Conservation (phyloP, 176 grass and related monocot species). For the Rhynchospora breviuscula region DNA sequence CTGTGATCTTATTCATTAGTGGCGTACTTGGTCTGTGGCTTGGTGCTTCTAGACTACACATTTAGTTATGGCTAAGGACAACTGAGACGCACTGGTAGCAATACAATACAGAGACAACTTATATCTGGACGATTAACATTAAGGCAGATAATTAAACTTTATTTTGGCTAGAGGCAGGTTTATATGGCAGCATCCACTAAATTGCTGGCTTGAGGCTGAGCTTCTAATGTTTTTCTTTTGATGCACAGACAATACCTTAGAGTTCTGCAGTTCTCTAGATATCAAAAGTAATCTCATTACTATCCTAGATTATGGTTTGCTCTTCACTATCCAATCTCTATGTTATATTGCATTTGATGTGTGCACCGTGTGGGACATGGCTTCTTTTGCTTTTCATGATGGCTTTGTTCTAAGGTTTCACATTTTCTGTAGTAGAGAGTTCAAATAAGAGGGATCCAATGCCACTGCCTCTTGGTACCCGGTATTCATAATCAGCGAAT, state of each 20-base stretch:
- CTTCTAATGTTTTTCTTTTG: background rate
- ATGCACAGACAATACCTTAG: background rate
- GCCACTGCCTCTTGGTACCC: background rate
- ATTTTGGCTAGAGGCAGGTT: too few relatives aligned
- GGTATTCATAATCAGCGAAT: background rate
- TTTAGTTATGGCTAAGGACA: background rate
- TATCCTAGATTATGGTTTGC: background rate
- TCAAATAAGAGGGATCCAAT: background rate
- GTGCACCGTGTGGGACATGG: background rate
- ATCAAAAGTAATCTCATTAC: background rate
- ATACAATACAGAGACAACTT: background rate
- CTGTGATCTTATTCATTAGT: background rate
- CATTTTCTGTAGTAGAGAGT: background rate
- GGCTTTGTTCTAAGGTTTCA: background rate
- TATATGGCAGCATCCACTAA: background rate
- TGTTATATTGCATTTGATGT: background rate
- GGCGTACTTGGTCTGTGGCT: background rate
- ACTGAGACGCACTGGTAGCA: background rate
- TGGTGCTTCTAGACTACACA: background rate
- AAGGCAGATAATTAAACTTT: too few relatives aligned
- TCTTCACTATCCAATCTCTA: background rate
- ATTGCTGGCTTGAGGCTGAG: background rate
- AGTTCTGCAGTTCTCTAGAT: background rate
- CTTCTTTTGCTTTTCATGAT: background rate
- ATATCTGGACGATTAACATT: background rate